phyloP scores from a whole-genome alignment of 805 yeast genomes.

The Schizosaccharomyces octosporus region DNA sequence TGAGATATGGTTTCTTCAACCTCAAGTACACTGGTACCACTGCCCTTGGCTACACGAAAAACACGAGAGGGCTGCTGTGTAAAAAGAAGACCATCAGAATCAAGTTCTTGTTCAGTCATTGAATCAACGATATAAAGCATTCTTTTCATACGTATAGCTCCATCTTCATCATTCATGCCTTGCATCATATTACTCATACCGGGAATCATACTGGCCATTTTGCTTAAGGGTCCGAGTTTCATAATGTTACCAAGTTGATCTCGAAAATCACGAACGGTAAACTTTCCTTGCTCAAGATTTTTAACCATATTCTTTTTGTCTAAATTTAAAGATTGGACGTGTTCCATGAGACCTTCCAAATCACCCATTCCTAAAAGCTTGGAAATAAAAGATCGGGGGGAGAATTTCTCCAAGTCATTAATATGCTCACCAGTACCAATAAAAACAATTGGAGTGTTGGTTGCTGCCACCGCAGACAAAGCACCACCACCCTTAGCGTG shows the following conservation, averaged over 20 bases:
- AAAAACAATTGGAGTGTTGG: conserved; percentile 79
- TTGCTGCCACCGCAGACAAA: conserved; percentile 95
- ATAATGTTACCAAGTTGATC: conserved; percentile 84
- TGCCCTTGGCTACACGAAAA: conserved; percentile 76
- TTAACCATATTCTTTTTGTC: conserved; percentile 70
- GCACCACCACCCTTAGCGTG: conserved; percentile 99
- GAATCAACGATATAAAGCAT: conserved; percentile 88
- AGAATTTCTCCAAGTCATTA: conserved; percentile 71
- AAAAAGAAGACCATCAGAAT: conserved; percentile 66
- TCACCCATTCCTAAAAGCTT: conserved; percentile 88
- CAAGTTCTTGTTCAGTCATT: conserved; percentile 72
- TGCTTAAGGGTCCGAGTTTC: conserved; percentile 86
- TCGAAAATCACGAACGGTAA: conserved; percentile 73
- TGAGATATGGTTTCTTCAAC: conserved; percentile 81
- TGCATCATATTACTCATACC: conserved; percentile 65
- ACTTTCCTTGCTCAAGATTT: conserved; percentile 82
- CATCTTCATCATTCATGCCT: conserved; percentile 56
- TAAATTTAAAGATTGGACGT: conserved; percentile 63
- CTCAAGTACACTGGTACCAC: conserved; percentile 78
- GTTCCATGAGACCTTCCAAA: conserved; percentile 79
- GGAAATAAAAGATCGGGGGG: conserved; percentile 74
- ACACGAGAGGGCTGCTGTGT: conserved; percentile 62
- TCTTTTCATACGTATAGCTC: conserved; percentile 55
- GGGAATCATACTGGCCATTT: conserved; percentile 87
- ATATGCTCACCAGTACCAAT: conserved; percentile 98